Evolutionary conservation across 192 early-diverging fungal genomes (phyloP).

Genomic region (Allomyces macrogynus): DNA sequence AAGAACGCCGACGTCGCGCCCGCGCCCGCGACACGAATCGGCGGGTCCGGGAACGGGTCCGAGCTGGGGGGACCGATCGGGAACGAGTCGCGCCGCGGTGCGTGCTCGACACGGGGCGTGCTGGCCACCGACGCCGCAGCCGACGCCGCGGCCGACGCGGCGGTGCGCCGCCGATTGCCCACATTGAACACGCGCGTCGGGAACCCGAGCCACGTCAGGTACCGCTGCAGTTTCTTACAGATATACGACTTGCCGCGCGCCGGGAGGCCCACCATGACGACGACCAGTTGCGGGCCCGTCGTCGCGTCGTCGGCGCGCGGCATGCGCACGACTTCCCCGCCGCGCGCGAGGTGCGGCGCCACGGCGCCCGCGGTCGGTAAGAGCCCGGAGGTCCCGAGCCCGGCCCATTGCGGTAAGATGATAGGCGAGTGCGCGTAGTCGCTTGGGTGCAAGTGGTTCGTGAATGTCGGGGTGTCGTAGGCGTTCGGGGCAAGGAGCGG

Average conservation of each 20-base stretch:
- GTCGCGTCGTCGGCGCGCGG: background rate
- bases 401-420: too few relatives aligned
- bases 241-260: slow-evolving; percentile 91
- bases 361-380: too few relatives aligned
- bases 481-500: too few relatives aligned
- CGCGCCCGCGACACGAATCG: slow-evolving; percentile 7
- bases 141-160: slow-evolving; percentile 12
- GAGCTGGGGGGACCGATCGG: background rate
- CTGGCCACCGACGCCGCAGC: background rate
- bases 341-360: too few relatives aligned
- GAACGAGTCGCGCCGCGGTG: background rate
- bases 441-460: too few relatives aligned
- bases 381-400: too few relatives aligned
- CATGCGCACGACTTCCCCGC: too few relatives aligned
- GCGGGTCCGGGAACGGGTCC: background rate
- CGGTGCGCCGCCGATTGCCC: slow-evolving; percentile 71
- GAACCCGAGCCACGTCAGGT: slow-evolving; percentile 61
- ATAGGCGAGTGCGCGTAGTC: too few relatives aligned
- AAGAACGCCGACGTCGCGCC: slow-evolving; percentile 76
- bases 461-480: too few relatives aligned
- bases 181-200: slow-evolving; percentile 82
- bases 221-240: slow-evolving; percentile 84
- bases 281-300: background rate
- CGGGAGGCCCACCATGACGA: slow-evolving; percentile 58
- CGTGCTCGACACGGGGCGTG: background rate